Base-by-base conservation (phyloP, 164 flowering plant genomes). In the Paratinospora sagittata region DNA sequence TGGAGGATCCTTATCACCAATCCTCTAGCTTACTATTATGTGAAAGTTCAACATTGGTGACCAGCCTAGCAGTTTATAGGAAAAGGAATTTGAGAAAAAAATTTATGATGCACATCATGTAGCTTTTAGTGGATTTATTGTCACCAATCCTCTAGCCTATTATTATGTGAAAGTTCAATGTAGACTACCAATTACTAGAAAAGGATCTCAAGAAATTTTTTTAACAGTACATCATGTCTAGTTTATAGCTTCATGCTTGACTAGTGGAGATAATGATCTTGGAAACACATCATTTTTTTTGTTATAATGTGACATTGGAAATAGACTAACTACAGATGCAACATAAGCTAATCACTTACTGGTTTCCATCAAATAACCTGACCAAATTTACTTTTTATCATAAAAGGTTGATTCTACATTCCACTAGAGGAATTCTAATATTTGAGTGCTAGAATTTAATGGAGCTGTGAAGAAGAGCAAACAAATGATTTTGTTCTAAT, bases 371-470 rank as follows among this genome's bases (percentile, higher is more conserved):
- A 21, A 55, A 55, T 21, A 55, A 23, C 10, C 61, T 1, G 26
- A 55, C 61, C 61, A 55, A n/a, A 55, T n/a, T 55, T 55, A n/a
- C 7, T 55, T 55, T n/a, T 61, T 61, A 27, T 61, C 64, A 24
- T 27, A 13, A 10, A 30, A 27, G 64, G 34, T 61, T 14, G 30
- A 11, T 61, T 55, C 64, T 11, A 61, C 33, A 26, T 61, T 55
- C 64, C n/a, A n/a, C n/a, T 27, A 27, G 34, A 61, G 16, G 0
- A 61, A 10, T 61, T 61, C 3, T 12, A 9, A 24, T 61, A 27
- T 61, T 8, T 61, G 19, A 27, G 61, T 7, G 33, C 12, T 9
- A 36, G 3, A 52, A 37, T 4, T 6, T 55, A 70, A 58, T 61
- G 34, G 49, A 55, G 65, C 16, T 58, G 33, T 37, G 61, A 61